phyloP scores from a whole-genome alignment of 1,284 basidiomycete species.

The Sparassis latifolia region DNA sequence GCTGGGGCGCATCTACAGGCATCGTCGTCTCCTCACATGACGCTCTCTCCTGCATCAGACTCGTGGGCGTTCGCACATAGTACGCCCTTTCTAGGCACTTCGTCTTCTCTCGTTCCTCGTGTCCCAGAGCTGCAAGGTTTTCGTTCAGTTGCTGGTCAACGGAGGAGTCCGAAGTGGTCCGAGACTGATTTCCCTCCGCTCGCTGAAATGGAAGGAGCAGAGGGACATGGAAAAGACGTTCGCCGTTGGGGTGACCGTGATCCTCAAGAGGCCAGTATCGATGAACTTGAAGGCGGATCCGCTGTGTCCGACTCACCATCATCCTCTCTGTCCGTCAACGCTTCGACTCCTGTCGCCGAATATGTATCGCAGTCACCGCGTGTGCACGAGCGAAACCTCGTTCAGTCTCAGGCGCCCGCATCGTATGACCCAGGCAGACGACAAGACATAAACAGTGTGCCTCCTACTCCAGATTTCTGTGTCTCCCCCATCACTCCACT shows the following conservation, averaged over 20 bases:
- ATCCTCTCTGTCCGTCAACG: constrained; percentile 9
- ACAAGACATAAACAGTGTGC: constrained; percentile 5
- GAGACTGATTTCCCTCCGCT: constrained; percentile 40
- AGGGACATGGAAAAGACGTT: not conserved
- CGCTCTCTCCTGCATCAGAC: not conserved
- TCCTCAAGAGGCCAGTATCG: constrained; percentile 6
- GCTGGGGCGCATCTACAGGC: not conserved
- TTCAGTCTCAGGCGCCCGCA: not conserved
- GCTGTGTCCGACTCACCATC: constrained; percentile 5
- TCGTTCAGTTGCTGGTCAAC: not conserved
- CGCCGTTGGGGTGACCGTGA: constrained; percentile 9
- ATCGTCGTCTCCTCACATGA: not conserved
- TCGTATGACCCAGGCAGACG: no score
- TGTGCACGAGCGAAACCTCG: not conserved
- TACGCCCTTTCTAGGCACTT: constrained; percentile 1
- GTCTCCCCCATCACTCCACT: constrained; percentile 43
- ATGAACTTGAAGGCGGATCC: not conserved
- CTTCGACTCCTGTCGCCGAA: constrained; percentile 1
- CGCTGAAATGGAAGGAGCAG: constrained; percentile 12
- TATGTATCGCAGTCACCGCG: not conserved
- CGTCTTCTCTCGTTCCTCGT: not conserved
- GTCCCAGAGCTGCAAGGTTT: not conserved
- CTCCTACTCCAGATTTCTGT: constrained; percentile 39
- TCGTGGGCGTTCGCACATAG: constrained; percentile 5
- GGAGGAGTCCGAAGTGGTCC: constrained; percentile 21